These are phyloP conservation scores for Dictyophora rubrovolvata DNA, from an alignment of 768 basidiomycete genomes.

Conservation along the genomic window DNA sequence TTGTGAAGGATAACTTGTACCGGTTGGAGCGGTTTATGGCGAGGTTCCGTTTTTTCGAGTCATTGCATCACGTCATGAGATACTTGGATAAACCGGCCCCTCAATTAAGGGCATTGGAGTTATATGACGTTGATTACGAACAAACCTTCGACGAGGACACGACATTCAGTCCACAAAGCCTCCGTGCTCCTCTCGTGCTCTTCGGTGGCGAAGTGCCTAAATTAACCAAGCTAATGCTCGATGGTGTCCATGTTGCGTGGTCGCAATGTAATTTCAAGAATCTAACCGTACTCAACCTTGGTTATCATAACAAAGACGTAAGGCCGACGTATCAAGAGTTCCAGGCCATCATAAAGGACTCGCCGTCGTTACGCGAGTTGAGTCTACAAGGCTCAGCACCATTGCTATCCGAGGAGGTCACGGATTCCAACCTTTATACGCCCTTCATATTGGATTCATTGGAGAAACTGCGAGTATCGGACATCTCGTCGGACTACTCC, in stretches of 20 bases:
- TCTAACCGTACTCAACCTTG: slow-evolving; percentile 45
- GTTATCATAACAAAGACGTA: slow-evolving; percentile 52
- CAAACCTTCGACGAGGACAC: background rate
- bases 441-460: background rate
- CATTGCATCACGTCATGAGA: background rate
- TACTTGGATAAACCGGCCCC: background rate
- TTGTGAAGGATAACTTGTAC: background rate
- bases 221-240: slow-evolving; percentile 39
- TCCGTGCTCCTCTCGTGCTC: slow-evolving; percentile 37
- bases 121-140: slow-evolving; percentile 3
- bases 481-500: slow-evolving; percentile 2
- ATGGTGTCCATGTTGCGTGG: slow-evolving; percentile 70
- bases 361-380: slow-evolving; percentile 45
- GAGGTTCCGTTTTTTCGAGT: background rate
- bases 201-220: slow-evolving; percentile 42
- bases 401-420: background rate
- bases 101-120: background rate
- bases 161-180: slow-evolving; percentile 30
- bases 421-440: background rate
- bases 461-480: background rate
- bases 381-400: slow-evolving; percentile 52
- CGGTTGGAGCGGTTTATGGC: slow-evolving; percentile 2
- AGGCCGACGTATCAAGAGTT: slow-evolving; percentile 52
- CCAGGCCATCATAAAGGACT: slow-evolving; percentile 36
- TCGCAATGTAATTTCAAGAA: slow-evolving; percentile 29